A percentile compares a stretch with the other conserved stretches of the same genome.
These are phyloP conservation scores for Caryopteris hybrid DNA, from an alignment of 305 asterid genomes.

Conservation along the genomic window DNA sequence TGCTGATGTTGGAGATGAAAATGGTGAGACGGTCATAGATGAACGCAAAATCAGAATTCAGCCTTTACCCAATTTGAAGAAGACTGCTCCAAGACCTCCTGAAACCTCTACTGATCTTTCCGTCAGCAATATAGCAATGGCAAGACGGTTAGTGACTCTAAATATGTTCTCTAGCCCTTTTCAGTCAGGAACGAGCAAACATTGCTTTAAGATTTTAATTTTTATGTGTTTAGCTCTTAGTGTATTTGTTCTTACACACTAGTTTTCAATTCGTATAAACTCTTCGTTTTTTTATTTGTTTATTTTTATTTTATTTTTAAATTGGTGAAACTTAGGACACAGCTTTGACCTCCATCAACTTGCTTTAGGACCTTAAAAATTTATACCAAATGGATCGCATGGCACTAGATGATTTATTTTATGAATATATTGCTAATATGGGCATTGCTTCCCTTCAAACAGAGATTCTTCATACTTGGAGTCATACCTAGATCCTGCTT, in stretches of 20 bases:
- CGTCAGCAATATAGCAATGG: slow-evolving; percentile 53
- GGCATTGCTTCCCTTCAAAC: slow-evolving; percentile 17
- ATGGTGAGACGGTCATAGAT: slow-evolving; percentile 79
- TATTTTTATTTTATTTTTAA: neutral
- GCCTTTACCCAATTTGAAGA: slow-evolving; percentile 74
- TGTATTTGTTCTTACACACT: neutral
- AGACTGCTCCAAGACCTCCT: slow-evolving; percentile 35
- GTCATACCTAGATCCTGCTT: slow-evolving; percentile 89
- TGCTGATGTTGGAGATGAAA: slow-evolving; percentile 96
- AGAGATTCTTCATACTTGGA: slow-evolving; percentile 82
- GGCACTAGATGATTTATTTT: neutral
- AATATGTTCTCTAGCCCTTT: neutral
- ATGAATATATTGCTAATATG: too few species aligned
- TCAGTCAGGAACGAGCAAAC: slow-evolving; percentile 6
- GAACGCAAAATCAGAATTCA: slow-evolving; percentile 89
- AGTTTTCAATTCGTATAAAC: neutral
- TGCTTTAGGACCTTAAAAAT: neutral
- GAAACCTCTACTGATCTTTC: slow-evolving; percentile 50
- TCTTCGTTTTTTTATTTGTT: neutral
- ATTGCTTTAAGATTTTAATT: neutral
- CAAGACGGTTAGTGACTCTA: slow-evolving; percentile 54
- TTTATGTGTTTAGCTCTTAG: neutral
- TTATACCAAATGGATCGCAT: neutral
- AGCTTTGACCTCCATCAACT: neutral
- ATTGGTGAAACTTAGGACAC: neutral